These are phyloP conservation scores for Chiua sp. DNA, from an alignment of 1,284 basidiomycete genomes.

Conservation along the genomic window DNA sequence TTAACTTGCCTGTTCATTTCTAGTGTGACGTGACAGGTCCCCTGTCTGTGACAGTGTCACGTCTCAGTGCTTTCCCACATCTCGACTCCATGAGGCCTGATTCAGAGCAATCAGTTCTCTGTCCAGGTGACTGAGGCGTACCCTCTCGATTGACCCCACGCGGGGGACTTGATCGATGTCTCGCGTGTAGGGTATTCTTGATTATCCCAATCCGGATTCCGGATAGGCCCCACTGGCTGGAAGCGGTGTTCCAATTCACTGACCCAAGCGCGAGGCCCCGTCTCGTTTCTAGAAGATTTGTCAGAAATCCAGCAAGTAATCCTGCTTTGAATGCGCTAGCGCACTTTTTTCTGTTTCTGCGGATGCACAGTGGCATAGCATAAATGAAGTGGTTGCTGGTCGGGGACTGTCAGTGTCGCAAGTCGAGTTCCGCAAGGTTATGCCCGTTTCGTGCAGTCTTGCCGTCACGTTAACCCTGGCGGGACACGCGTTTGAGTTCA, in stretches of 20 bases:
- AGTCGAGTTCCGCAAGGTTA: slow-evolving; percentile 17
- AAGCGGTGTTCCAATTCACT: slow-evolving; percentile 21
- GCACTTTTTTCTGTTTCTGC: slow-evolving; percentile 8
- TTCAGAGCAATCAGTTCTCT: slow-evolving; percentile 2
- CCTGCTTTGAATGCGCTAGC: not conserved
- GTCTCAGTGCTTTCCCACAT: slow-evolving; percentile 15
- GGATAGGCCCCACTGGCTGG: not conserved
- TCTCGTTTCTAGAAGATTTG: slow-evolving; percentile 5
- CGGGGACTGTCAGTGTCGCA: slow-evolving; percentile 2
- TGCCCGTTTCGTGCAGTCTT: slow-evolving; percentile 33
- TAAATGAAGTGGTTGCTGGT: slow-evolving; percentile 9
- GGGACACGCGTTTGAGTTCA: slow-evolving; percentile 24
- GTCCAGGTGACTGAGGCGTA: slow-evolving; percentile 4
- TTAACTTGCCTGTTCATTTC: slow-evolving; percentile 32
- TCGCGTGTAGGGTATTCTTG: not conserved
- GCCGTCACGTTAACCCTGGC: slow-evolving; percentile 30
- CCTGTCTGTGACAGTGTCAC: slow-evolving; percentile 39
- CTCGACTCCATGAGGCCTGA: not conserved
- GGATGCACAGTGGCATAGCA: slow-evolving; percentile 25
- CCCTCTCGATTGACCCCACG: not conserved
- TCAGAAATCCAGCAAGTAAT: slow-evolving; percentile 5
- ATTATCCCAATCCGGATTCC: not conserved
- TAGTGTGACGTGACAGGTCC: slow-evolving; percentile 35
- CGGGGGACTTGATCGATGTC: not conserved
- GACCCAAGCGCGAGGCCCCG: slow-evolving; percentile 6